A percentile compares a stretch with the other conserved stretches of the same genome.
Conservation (phyloP, 176 grass and related monocot genomes). For the Musa itinerans region DNA sequence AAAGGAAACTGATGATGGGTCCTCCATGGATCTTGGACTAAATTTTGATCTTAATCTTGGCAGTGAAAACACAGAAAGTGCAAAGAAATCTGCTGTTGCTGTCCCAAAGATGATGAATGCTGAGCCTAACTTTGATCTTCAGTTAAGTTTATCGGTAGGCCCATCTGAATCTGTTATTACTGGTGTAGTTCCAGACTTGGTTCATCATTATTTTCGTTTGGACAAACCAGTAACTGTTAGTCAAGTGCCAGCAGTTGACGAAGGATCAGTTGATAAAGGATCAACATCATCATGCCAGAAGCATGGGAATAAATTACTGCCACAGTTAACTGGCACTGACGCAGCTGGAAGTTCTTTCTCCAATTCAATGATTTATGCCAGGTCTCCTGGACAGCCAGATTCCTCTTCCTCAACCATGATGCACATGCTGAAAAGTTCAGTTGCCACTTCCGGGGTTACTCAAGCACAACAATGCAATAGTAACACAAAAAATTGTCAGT, state of each 20-base stretch:
- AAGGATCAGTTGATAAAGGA: slow-evolving; percentile 33
- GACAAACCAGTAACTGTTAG: background rate
- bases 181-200: slow-evolving; percentile 1
- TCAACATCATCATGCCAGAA: slow-evolving; percentile 65
- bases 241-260: slow-evolving; percentile 40
- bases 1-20: slow-evolving; percentile 7
- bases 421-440: slow-evolving; percentile 31
- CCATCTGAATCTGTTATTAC: slow-evolving; percentile 19
- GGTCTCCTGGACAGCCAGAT: slow-evolving; percentile 11
- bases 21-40: slow-evolving; percentile 5
- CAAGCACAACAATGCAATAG: slow-evolving; percentile 24
- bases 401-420: slow-evolving; percentile 15
- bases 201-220: background rate
- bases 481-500: slow-evolving; percentile 52
- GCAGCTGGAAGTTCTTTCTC: slow-evolving; percentile 18
- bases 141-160: slow-evolving; percentile 22
- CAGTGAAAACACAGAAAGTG: background rate
- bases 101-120: background rate
- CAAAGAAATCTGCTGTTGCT: slow-evolving; percentile 6
- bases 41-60: slow-evolving; percentile 14
- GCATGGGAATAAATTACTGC: slow-evolving; percentile 45
- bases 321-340: slow-evolving; percentile 31
- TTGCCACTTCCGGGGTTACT: slow-evolving; percentile 28
- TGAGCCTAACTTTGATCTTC: slow-evolving; percentile 11
- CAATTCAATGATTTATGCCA: slow-evolving; percentile 9